Evolutionary conservation across 768 basidiomycete species (phyloP).

Genomic region (Leucosporidium scottii): DNA sequence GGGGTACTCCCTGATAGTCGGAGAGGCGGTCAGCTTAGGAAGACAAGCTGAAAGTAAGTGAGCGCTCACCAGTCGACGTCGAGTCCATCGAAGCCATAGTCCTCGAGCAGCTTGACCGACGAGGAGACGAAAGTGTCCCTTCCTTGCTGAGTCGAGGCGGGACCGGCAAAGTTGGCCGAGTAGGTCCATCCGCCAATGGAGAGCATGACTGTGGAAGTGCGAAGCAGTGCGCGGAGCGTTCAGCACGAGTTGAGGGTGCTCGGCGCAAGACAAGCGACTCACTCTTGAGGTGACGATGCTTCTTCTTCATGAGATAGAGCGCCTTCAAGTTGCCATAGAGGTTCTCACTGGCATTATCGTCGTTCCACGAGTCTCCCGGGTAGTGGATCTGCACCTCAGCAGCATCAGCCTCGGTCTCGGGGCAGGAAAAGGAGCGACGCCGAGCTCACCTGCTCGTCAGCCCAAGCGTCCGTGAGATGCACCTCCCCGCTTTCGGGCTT

Average conservation of each 20-base stretch:
- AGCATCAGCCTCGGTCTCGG: not conserved
- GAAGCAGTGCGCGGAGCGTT: slow-evolving; percentile 38
- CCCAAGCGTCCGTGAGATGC: slow-evolving; percentile 76
- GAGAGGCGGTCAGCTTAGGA: not conserved
- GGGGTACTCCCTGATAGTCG: slow-evolving; percentile 63
- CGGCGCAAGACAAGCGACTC: slow-evolving; percentile 43
- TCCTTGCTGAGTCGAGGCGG: slow-evolving; percentile 58
- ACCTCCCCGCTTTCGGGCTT: slow-evolving; percentile 40
- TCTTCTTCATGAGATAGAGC: slow-evolving; percentile 81
- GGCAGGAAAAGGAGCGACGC: not conserved
- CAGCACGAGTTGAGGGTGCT: not conserved
- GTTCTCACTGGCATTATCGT: slow-evolving; percentile 39
- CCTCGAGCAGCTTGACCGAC: slow-evolving; percentile 69
- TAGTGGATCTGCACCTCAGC: slow-evolving; percentile 66
- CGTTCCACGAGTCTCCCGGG: slow-evolving; percentile 90
- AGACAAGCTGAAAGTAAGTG: not conserved
- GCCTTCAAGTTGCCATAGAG: slow-evolving; percentile 76
- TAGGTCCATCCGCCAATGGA: slow-evolving; percentile 97
- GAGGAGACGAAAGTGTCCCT: slow-evolving; percentile 73
- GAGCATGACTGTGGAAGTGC: slow-evolving; percentile 45
- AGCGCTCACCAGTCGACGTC: slow-evolving; percentile 64
- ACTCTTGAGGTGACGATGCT: slow-evolving; percentile 64
- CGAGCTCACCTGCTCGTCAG: slow-evolving; percentile 61
- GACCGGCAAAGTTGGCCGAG: slow-evolving; percentile 74
- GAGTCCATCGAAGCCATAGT: slow-evolving; percentile 86